Evolutionary conservation across 148 eudicot species (phyloP), one percentile per base, ranked within the genome.

Genomic region (Bassia scoparia): DNA sequence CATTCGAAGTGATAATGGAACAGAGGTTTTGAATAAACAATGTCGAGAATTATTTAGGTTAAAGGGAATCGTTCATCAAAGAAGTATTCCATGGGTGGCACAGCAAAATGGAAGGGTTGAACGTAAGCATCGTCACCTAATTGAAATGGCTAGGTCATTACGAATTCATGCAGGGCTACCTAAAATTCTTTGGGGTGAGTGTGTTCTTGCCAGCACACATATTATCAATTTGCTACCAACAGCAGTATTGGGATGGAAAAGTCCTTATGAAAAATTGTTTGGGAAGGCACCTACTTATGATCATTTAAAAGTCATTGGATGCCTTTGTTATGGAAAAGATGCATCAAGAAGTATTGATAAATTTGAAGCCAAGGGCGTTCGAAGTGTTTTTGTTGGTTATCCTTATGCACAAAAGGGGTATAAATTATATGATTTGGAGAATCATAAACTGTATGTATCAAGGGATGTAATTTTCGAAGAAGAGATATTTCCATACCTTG

Each of bases 91-190:
- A 1, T 46, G 67, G 4, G 20, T 8, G 4, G 44, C 67, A 7
- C 71, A 68, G 12, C 71, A 68, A 14, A 53, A 69, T 69, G 72
- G 48, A 2, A 33, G 61, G 15, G 72, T 69, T 1, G 72, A 69
- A 24, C 20, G 60, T 3, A 69, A 69, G 27, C 60, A 69, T 10
- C 0, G 48, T 3, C 31, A 31, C 13, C 30, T 69, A 0, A 4
- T 69, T 9, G 72, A 69, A 5, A 53, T 41, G 1, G 61, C 72
- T 4, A 69, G 72, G 18, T n/a, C 72, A 2, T 0, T 52, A 0
- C 1, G 35, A 0, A 1, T 69, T 1, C 24, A 27, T 20, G 20
- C 72, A 7, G 44, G 60, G 0, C n/a, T 69, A 2, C 60, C 72
- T 16, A 69, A 52, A 8, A 0, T 5, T 12, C 53, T 69, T 0